Evolutionary conservation across 2,329 filamentous ascomycete species (phyloP).

Genomic region (Magnaporthiopsis rhizophila): DNA sequence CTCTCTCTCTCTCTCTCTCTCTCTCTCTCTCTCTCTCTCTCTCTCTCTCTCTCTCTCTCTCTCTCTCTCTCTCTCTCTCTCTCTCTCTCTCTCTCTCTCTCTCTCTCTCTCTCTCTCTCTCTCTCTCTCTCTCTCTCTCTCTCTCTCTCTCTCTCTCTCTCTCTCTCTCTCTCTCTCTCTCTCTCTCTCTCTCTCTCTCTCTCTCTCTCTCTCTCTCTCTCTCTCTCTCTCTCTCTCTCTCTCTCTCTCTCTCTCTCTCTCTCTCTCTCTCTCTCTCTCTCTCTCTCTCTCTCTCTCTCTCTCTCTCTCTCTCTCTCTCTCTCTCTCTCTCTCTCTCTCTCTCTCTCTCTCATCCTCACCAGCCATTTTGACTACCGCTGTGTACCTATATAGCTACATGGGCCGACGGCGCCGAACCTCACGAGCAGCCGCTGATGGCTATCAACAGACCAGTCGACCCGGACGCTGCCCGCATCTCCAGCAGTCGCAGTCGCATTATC

Average conservation of each 20-base stretch:
- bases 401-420: too few species aligned
- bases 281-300: not conserved
- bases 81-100: not conserved
- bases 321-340: not conserved
- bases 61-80: too few species aligned
- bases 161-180: not conserved
- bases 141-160: not conserved
- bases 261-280: not conserved
- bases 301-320: not conserved
- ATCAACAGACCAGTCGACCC: not conserved
- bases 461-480: not conserved
- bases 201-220: not conserved
- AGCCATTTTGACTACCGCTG: not conserved
- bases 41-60: too few species aligned
- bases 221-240: not conserved
- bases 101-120: not conserved
- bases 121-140: not conserved
- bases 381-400: not conserved
- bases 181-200: not conserved
- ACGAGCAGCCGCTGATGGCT: not conserved
- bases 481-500: not conserved
- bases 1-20: too few species aligned
- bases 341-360: too few species aligned
- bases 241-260: not conserved
- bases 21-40: too few species aligned